Evolutionary conservation across 2,329 filamentous ascomycete species (phyloP).

Genomic region (Arachnomyces sp.): DNA sequence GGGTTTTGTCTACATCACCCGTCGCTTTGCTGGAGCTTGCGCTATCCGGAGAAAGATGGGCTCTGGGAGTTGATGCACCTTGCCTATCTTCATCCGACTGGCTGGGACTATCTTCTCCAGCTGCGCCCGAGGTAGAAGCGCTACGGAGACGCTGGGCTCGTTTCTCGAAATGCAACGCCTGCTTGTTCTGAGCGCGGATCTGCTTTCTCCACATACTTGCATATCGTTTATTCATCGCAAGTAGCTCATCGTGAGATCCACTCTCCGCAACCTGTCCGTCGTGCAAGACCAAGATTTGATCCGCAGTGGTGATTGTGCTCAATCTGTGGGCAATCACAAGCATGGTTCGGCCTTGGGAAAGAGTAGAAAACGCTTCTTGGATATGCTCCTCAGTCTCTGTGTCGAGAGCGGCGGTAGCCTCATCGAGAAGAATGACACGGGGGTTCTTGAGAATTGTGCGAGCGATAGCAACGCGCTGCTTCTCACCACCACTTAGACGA

Average conservation of each 20-base stretch:
- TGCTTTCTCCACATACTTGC: conserved; percentile 85
- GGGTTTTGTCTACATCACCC: neutral
- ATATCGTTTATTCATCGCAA: conserved; percentile 64
- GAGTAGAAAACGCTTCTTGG: conserved; percentile 71
- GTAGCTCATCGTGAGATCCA: conserved; percentile 69
- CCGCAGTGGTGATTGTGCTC: conserved; percentile 75
- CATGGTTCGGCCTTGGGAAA: conserved; percentile 80
- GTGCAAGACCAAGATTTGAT: conserved; percentile 73
- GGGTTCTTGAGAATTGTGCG: conserved; percentile 88
- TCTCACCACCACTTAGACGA: conserved; percentile 80
- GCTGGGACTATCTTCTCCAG: conserved; percentile 39
- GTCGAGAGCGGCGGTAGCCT: conserved; percentile 85
- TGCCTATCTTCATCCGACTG: conserved; percentile 40
- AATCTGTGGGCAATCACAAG: conserved; percentile 90
- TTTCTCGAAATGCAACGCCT: conserved; percentile 43
- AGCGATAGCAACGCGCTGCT: conserved; percentile 87
- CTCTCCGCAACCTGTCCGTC: conserved; percentile 68
- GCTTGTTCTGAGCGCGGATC: conserved; percentile 67
- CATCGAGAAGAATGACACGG: conserved; percentile 83
- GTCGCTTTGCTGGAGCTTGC: neutral
- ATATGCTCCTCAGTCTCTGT: conserved; percentile 91
- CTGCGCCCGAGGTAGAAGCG: conserved; percentile 27
- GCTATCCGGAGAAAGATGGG: neutral
- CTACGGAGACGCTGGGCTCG: conserved; percentile 36
- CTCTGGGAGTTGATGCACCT: conserved; percentile 9